Evolutionary conservation across 306 rosid genomes (phyloP).

Genomic region (Cicer pinnatifidum): DNA sequence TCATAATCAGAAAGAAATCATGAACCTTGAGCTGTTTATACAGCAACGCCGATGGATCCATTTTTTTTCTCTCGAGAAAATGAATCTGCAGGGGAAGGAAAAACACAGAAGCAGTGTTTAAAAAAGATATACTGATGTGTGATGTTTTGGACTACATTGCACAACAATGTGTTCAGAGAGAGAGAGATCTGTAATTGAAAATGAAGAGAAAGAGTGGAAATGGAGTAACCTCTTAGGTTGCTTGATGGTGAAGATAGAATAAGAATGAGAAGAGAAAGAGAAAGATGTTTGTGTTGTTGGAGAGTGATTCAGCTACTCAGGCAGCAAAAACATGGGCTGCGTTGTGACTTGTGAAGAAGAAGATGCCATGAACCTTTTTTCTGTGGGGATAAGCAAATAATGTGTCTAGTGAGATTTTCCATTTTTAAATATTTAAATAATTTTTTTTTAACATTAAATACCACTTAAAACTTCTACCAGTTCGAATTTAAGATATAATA

Average conservation of each 20-base stretch:
- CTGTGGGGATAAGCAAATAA: too few species aligned
- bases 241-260: too few species aligned
- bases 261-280: background rate
- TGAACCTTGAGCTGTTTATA: conserved; percentile 50
- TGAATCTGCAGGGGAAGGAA: conserved; percentile 23
- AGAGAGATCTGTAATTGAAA: conserved; percentile 29
- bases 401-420: too few species aligned
- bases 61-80: conserved; percentile 9
- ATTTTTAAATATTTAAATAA: too few species aligned
- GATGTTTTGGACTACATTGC: conserved; percentile 1
- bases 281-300: background rate
- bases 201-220: background rate
- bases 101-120: background rate
- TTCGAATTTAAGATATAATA: too few species aligned
- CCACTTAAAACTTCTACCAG: too few species aligned
- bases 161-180: background rate
- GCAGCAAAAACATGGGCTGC: too few species aligned
- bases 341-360: too few species aligned
- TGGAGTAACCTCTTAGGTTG: too few species aligned
- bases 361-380: too few species aligned
- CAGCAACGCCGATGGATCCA: conserved; percentile 41
- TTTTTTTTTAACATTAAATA: too few species aligned
- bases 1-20: conserved; percentile 37
- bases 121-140: background rate
- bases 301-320: too few species aligned